Evolutionary conservation across 225 moss, liverwort and hornwort genomes (phyloP), one percentile per base, ranked within the genome.

Genomic region (Physcomitrellopsis africana): DNA sequence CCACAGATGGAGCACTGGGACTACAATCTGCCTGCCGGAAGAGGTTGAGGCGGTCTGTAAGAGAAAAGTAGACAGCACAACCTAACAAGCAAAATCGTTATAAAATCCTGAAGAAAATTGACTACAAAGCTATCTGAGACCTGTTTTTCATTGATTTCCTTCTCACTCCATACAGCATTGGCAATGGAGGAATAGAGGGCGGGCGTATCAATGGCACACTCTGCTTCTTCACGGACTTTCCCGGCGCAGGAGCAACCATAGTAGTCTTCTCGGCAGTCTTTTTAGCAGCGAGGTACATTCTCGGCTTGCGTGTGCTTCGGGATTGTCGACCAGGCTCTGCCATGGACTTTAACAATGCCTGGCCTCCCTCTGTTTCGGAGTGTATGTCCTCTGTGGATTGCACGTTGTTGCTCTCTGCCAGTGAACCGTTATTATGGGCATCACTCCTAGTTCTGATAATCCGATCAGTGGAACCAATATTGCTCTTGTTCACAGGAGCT

Each of bases 131-230:
- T 49, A 47, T 42, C 68, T 63, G 48, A 7, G 80, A 70, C 7
- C 69, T 47, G 58, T 48, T 70, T 47, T 75, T 80, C 56, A 65
- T 64, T 41, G 64, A 63, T 70, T 80, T 80, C 8, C 74, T 10
- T 29, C 80, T 65, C 14, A 75, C 68, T 0, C 80, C 75, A 42
- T 75, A 80, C n/a, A 72, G 58, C 80, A 75, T 67, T 16, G 80
- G 80, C 10, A 80, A 26, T 2, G 80, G 80, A 27, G 80, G 80
- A 18, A 80, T 80, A 24, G 74, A 69, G 10, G 80, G 80, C 13
- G 80, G 67, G 1, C 74, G 80, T 32, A 80, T 75, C 41, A 74
- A 10, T 10, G 80, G 75, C 69, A 69, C 63, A 10, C 69, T 80
- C 64, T 69, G 75, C 16, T 74, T 80, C 13, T 75, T 63, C 4